phyloP scores from a whole-genome alignment of 306 rosid genomes.

The Vigna mungo region DNA sequence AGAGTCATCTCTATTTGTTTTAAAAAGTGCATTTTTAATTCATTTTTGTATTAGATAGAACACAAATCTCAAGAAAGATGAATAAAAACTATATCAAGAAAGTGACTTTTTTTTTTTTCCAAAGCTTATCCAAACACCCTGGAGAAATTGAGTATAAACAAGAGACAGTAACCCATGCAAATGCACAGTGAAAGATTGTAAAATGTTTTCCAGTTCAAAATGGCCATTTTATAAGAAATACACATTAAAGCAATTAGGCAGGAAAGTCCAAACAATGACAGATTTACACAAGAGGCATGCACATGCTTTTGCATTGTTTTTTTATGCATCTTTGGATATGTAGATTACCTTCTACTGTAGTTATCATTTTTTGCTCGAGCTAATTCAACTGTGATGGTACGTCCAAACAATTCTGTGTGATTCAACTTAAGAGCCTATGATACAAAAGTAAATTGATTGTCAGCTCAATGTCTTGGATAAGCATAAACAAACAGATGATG shows the following conservation, averaged over 20 bases:
- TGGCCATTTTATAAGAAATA: not conserved
- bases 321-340: not conserved
- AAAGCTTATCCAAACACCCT: not conserved
- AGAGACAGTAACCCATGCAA: not conserved
- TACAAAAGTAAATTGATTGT: conserved; percentile 11
- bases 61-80: not conserved
- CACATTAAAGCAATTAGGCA: not conserved
- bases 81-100: conserved; percentile 2
- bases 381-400: conserved; percentile 31
- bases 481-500: conserved; percentile 14
- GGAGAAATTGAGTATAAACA: not conserved
- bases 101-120: not conserved
- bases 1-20: too few relatives aligned
- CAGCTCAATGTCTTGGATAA: conserved; percentile 9
- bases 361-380: conserved; percentile 31
- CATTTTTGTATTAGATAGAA: not conserved
- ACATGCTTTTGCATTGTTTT: not conserved
- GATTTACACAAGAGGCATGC: not conserved
- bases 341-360: conserved; percentile 49
- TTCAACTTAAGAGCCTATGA: conserved; percentile 49
- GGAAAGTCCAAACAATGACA: not conserved
- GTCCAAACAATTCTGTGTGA: conserved; percentile 37
- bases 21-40: not conserved
- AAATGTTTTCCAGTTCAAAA: not conserved
- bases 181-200: not conserved